Conservation (phyloP, 257 asterid genomes). For the Marsdenia floribunda region DNA sequence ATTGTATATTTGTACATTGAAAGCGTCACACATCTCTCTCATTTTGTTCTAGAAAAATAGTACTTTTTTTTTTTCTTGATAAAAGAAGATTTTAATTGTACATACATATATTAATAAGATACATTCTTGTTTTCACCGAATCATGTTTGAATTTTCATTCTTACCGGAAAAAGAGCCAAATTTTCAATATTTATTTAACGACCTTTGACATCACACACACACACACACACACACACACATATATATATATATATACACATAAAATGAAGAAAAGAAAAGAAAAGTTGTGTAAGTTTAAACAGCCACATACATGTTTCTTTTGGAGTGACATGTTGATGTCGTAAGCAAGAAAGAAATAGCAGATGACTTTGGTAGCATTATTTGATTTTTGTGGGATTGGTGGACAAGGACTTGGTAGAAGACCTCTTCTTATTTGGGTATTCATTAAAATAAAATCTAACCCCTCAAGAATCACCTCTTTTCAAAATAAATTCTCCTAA, state of each 20-base stretch:
- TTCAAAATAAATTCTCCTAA: no score
- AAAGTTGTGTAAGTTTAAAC: neutral
- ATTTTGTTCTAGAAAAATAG: no score
- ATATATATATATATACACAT: no score
- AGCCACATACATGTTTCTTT: neutral
- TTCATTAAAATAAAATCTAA: no score
- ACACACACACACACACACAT: no score
- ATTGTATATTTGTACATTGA: no score
- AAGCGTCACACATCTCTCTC: no score
- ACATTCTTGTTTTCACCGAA: constrained; percentile 20
- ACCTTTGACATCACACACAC: constrained; percentile 14
- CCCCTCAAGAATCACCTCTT: no score
- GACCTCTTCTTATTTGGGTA: neutral
- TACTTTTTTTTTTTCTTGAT: no score
- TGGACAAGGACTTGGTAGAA: neutral
- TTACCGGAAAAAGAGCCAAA: neutral
- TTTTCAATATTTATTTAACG: constrained; percentile 18
- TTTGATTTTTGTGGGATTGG: constrained; percentile 11
- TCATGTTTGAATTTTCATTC: constrained; percentile 14
- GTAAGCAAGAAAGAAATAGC: constrained; percentile 3
- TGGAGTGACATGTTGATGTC: constrained; percentile 3
- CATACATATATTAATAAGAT: neutral
- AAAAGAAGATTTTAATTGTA: no score
- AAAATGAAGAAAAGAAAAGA: no score
- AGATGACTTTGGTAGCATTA: constrained; percentile 12